phyloP scores from a whole-genome alignment of 805 yeast genomes.

The Dipodascus geniculatus region DNA sequence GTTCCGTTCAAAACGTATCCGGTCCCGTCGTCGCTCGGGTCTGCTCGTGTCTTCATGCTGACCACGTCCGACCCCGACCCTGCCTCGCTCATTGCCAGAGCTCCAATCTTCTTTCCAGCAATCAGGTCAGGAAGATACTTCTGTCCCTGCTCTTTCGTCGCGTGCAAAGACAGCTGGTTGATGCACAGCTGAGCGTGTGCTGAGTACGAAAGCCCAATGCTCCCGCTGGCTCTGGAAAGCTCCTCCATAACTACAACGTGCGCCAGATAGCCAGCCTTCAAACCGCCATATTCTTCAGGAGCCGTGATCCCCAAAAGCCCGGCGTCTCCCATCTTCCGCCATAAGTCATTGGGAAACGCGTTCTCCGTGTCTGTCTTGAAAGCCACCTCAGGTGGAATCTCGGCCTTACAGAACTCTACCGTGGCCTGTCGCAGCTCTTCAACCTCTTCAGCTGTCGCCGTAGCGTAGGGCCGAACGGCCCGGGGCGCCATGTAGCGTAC shows the following conservation, averaged over 20 bases:
- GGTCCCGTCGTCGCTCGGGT: constrained; percentile 18
- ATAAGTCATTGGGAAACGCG: constrained; percentile 23
- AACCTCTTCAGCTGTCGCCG: constrained; percentile 8
- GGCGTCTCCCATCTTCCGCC: constrained; percentile 24
- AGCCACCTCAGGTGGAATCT: constrained; percentile 21
- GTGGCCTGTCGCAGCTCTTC: constrained; percentile 23
- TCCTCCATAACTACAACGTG: constrained; percentile 25
- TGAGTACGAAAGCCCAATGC: constrained; percentile 23
- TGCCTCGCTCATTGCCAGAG: constrained; percentile 25
- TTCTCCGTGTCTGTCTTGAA: constrained; percentile 19
- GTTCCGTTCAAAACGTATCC: constrained; percentile 22
- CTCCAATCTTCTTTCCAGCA: constrained; percentile 22
- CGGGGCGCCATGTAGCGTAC: neutral
- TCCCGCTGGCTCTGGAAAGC: constrained; percentile 22
- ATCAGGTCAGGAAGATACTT: constrained; percentile 22
- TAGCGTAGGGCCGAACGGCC: constrained; percentile 1
- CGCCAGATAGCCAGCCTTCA: constrained; percentile 21
- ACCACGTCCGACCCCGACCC: constrained; percentile 25
- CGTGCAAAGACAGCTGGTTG: constrained; percentile 22
- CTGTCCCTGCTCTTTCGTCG: constrained; percentile 18
- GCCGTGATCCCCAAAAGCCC: constrained; percentile 25
- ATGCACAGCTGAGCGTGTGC: constrained; percentile 26
- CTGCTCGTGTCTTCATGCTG: constrained; percentile 23
- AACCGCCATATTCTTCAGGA: constrained; percentile 22
- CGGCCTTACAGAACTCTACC: constrained; percentile 20